Evolutionary conservation across 2,329 filamentous ascomycete species (phyloP).

Genomic region (Colletotrichum sp.): DNA sequence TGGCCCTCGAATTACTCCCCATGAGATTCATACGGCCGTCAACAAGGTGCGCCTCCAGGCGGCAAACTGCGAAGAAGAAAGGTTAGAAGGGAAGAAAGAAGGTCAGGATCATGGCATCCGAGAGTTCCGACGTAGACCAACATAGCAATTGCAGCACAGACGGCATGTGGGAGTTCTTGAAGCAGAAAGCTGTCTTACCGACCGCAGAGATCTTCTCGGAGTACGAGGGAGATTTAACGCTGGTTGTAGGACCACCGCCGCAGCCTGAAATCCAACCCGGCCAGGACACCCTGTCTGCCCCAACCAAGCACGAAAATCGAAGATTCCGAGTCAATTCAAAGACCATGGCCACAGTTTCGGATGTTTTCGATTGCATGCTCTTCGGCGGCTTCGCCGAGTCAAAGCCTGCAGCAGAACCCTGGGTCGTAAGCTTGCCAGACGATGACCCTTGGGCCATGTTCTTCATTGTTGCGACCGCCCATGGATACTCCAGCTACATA

Average conservation of each 20-base stretch:
- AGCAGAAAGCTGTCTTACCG: not conserved
- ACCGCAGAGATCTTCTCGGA: not conserved
- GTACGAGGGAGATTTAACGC: not conserved
- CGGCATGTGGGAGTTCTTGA: not conserved
- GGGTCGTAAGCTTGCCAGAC: not conserved
- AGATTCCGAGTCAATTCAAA: not conserved
- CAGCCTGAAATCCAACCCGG: not conserved
- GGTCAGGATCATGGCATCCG: not conserved
- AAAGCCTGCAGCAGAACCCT: not conserved
- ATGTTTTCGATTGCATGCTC: not conserved
- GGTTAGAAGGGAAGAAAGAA: not conserved
- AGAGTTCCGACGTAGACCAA: not conserved
- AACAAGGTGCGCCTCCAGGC: no score
- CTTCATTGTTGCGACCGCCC: not conserved
- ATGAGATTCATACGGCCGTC: accelerated
- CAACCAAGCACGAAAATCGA: not conserved
- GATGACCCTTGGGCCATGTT: not conserved
- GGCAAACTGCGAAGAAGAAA: no score
- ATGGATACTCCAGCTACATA: not conserved
- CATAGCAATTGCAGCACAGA: not conserved
- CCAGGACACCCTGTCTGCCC: not conserved
- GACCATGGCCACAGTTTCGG: not conserved
- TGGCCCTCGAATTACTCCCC: no score
- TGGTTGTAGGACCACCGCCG: not conserved
- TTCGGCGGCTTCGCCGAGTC: not conserved